phyloP scores from a whole-genome alignment of 805 yeast species.

The Metschnikowia baotianmanensis region DNA sequence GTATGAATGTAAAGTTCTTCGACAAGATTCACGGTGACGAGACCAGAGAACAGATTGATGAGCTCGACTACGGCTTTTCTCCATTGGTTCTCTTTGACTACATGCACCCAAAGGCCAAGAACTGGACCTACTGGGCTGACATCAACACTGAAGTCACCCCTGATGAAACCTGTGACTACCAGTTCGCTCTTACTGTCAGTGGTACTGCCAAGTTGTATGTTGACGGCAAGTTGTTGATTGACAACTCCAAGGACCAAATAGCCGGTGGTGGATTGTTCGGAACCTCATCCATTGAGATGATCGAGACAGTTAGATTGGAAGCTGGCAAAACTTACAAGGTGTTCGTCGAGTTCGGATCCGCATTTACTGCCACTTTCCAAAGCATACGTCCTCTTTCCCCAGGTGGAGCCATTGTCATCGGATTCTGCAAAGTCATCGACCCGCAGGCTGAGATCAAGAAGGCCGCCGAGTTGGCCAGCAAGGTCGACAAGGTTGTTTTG shows the following conservation, averaged over 20 bases:
- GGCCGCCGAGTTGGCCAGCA: slow-evolving; percentile 27
- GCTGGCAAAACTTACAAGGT: slow-evolving; percentile 46
- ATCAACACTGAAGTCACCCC: slow-evolving; percentile 46
- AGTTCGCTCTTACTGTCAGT: slow-evolving; percentile 49
- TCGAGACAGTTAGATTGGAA: slow-evolving; percentile 34
- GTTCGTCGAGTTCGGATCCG: slow-evolving; percentile 51
- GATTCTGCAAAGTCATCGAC: too few relatives aligned
- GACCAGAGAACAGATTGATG: too few relatives aligned
- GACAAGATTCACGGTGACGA: too few relatives aligned
- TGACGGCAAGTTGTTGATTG: slow-evolving; percentile 52
- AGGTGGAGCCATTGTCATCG: too few relatives aligned
- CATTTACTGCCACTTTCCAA: too few relatives aligned
- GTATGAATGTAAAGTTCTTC: too few relatives aligned
- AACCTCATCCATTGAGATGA: slow-evolving; percentile 52
- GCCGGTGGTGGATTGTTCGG: slow-evolving; percentile 53
- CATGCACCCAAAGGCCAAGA: too few relatives aligned
- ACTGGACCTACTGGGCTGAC: slow-evolving; percentile 41
- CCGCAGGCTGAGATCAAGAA: too few relatives aligned
- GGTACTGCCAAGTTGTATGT: slow-evolving; percentile 58
- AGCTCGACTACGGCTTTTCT: too few relatives aligned
- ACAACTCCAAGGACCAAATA: slow-evolving; percentile 52
- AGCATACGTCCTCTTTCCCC: too few relatives aligned
- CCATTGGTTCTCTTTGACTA: too few relatives aligned
- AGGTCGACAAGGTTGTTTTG: slow-evolving; percentile 29
- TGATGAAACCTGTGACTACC: slow-evolving; percentile 46